Base-by-base conservation (phyloP, 345 rosid genomes). In the Eucalyptus cladocalyx region DNA sequence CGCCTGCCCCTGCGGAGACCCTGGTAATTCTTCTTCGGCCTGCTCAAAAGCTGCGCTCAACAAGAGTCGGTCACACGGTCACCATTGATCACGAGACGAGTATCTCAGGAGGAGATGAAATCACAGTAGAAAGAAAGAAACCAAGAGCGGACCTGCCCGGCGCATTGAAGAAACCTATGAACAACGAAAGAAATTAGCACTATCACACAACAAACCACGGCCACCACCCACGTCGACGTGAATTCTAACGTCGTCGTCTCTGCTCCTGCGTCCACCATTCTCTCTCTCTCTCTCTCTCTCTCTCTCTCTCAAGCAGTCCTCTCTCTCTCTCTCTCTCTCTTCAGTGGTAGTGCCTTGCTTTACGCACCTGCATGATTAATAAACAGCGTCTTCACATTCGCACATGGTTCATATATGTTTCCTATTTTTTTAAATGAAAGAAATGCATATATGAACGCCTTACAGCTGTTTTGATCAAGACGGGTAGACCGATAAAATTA, bases 181-280 rank as follows among this genome's bases (percentile, higher is more conserved):
- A 93, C 94, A 53, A 90, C 54, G 40, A 97, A 94, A 86, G 99
- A 97, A 45, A 97, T 89, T 86, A 93, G 42, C 80, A 97, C 98
- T 18, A 97, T 96, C 87, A 95, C 94, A 65, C 89, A 51, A 95
- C 99, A 96, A 88, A 97, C 98, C 19, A 91, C 92, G 42, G 99
- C 97, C 47, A 97, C 98, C 34, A 97, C 95, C 99, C 99, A 88
- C 91, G 40, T 91, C 88, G 49, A 96, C 96, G 80, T 96, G 98
- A 1, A 93, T 91, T 49, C 95, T 92, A 6, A 98, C 97, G 81
- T 72, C 81, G 14, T 37, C 15, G 24, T 13, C 81, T 37, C 81
- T 42, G 43, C 45, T 37, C 28, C 81, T 19, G 14, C 28, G 3
- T 37, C 81, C 81, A 10, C 81, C 81, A 72, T 72, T 37, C 81